Evolutionary conservation across 2,329 filamentous ascomycete genomes (phyloP), one percentile per base, ranked within the genome.

Genomic region (Stromatinia cepivora): DNA sequence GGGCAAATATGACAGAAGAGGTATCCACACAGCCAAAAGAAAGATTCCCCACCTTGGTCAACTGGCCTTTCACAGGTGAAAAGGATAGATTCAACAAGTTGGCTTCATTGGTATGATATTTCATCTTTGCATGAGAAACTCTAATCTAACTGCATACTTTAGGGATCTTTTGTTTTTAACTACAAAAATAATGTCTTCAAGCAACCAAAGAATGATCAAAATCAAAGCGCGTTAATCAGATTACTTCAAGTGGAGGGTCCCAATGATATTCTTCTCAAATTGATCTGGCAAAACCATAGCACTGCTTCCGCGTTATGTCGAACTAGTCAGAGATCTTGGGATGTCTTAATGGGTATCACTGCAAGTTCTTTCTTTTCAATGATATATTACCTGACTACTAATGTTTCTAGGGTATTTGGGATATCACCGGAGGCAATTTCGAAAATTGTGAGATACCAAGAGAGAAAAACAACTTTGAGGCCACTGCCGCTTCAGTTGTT

Each of bases 331-430:
- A 64, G 4, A 48, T 36, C 66, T 11, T 69, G 59, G 58, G 36
- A 56, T n/a, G 46, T 69, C 10, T 56, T 56, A 59, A 64, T 69
- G 66, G 20, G 34, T 64, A 9, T 64, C 7, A 28, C 42, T 22
- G 66, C 65, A n/a, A 65, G 58, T 69, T 34, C 20, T 22, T 9
- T 25, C 31, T 42, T 20, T 17, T 54, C 4, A 3, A 36, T 34
- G 6, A 64, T n/a, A 13, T 6, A 22, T 22, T 31, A 20, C 28
- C 39, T 39, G 17, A 5, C 58, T 56, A 64, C 17, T 25, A 13
- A n/a, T 46, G 0, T 20, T 25, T 17, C 13, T 15, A 69, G 66
- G 66, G 62, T 25, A 56, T 65, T 13, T 69, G 66, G 66, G 66
- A 69, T n/a, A 17, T 69, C 22, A 48, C 52, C 22, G 57, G 48